phyloP scores from a whole-genome alignment of 202 grass and related monocot genomes.

The Panicum hallii region DNA sequence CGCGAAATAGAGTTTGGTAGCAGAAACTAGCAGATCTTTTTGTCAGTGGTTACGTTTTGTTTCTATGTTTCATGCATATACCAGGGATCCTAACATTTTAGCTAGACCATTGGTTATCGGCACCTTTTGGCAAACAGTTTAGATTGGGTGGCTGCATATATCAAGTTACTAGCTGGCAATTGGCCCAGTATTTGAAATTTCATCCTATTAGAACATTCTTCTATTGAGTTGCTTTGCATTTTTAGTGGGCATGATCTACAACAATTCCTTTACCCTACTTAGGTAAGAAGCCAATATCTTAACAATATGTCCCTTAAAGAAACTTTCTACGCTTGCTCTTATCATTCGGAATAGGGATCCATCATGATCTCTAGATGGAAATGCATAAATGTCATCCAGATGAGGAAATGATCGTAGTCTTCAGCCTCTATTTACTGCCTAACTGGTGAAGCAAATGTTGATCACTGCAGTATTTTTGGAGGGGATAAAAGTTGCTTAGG shows the following conservation, averaged over 20 bases:
- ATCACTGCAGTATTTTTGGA: not conserved
- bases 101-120: not conserved
- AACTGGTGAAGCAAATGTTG: not conserved
- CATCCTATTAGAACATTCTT: constrained; percentile 1
- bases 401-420: not conserved
- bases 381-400: not conserved
- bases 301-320: not conserved
- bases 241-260: not conserved
- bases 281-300: constrained; percentile 10
- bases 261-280: not conserved
- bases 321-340: not conserved
- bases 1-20: not conserved
- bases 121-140: constrained; percentile 10
- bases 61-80: not conserved
- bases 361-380: not conserved
- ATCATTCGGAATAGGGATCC: not conserved
- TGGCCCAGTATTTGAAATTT: not conserved
- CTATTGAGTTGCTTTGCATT: not conserved
- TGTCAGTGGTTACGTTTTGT: not conserved
- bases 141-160: not conserved
- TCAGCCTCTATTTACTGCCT: not conserved
- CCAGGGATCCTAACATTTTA: not conserved
- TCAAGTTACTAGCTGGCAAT: not conserved
- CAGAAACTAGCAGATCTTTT: not conserved
- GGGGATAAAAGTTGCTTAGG: not conserved